Evolutionary conservation across 2,329 filamentous ascomycete species (phyloP), one percentile per base, ranked within the genome.

Genomic region (Trichoderma sp.): DNA sequence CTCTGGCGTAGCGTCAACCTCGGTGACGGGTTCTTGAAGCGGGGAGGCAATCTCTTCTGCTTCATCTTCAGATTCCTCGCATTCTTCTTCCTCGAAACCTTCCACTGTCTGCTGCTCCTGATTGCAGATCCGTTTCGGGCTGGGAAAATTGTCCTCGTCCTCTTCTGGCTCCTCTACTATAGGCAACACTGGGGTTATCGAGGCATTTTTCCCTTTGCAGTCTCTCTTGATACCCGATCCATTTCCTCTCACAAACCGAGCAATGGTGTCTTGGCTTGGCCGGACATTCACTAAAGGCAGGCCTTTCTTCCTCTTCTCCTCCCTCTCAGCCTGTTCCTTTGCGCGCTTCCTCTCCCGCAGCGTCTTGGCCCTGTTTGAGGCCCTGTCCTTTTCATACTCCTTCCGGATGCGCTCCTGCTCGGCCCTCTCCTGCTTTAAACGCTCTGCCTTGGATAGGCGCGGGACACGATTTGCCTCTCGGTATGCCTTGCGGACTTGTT

Each of bases 201-300:
- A 9, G 10, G 29, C 17, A 17, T 52, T 29, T 7, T 35, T 17
- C 3, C 75, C 76, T 6, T 64, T 68, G 3, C 50, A 64, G 35
- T 76, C 74, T 45, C 76, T 76, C 71, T 79, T 79, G 64, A 71
- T 78, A 1, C 68, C 67, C 3, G 71, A 71, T 1, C 75, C 76
- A n/a, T 78, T 76, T 0, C 78, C 77, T 39, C 78, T 76, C 8
- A 86, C 76, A 67, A 89, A 89, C 39, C 81, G 74, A 19, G 85
- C 79, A 70, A 89, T 86, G 0, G 83, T 86, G 50, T 83, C 83
- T 73, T 89, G 87, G 37, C 86, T 88, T 0, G 86, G 83, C 39
- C 82, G 80, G 5, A 86, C 84, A 13, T 79, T 80, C n/a, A 85
- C 80, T 5, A 87, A 76, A 15, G 87, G 87, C 68, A 86, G 67